Conservation (phyloP, 805 yeast genomes). For the Brettanomyces custersianus region DNA sequence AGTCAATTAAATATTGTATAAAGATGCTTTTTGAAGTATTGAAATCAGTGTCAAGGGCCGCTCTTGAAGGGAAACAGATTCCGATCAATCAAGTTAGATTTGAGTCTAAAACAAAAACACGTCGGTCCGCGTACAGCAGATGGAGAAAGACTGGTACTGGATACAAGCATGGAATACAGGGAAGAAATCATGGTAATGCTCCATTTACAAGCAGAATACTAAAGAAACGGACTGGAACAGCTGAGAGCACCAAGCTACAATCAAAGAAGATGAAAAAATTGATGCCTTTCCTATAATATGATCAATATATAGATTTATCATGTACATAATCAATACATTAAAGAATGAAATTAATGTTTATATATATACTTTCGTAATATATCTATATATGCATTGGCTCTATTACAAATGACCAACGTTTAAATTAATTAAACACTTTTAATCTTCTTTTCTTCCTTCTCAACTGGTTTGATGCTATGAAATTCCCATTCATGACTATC, state of each 20-base stretch:
- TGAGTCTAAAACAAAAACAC: conserved; percentile 45
- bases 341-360: background rate
- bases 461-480: conserved; percentile 18
- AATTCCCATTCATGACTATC: conserved; percentile 46
- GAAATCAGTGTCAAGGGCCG: too few species aligned
- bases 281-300: conserved; percentile 33
- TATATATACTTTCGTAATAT: too few species aligned
- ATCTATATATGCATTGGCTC: too few species aligned
- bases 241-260: conserved; percentile 44
- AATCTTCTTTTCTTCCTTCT: conserved; percentile 27
- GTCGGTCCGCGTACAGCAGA: conserved; percentile 80
- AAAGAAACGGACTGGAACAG: conserved; percentile 51
- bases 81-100: conserved; percentile 18
- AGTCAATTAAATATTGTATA: too few species aligned
- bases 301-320: background rate
- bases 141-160: conserved; percentile 72
- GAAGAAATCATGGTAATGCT: conserved; percentile 88
- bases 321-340: background rate
- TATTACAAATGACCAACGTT: too few species aligned
- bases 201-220: conserved; percentile 67
- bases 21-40: too few species aligned
- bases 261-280: conserved; percentile 49
- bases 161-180: conserved; percentile 63
- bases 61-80: too few species aligned
- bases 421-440: too few species aligned